These are phyloP conservation scores for Pythium phragmitis DNA, from an alignment of 352 stramenopile species.

Conservation along the genomic window DNA sequence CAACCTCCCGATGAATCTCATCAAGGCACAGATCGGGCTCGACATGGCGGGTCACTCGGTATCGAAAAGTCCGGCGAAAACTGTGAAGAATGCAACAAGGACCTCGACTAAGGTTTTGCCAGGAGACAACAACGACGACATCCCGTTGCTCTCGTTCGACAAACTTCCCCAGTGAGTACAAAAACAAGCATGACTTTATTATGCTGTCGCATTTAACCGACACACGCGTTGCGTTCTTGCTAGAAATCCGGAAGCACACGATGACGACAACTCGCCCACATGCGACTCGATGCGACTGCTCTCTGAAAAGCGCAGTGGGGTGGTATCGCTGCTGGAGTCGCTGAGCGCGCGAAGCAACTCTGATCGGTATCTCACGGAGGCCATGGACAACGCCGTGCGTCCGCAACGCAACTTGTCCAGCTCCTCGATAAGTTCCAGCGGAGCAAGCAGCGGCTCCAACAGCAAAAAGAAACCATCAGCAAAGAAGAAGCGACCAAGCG, in stretches of 20 bases:
- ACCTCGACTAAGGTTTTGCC: conserved; percentile 16
- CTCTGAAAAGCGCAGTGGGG: conserved; percentile 23
- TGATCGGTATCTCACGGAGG: conserved; percentile 29
- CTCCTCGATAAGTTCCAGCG: conserved; percentile 4
- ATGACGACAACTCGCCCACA: conserved; percentile 21
- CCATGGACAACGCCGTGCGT: conserved; percentile 12
- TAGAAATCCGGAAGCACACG: conserved; percentile 35
- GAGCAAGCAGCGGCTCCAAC: conserved; percentile 2
- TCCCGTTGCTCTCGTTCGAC: conserved; percentile 52
- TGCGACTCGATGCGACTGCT: conserved; percentile 13
- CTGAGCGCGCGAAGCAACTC: conserved; percentile 39
- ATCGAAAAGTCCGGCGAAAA: conserved; percentile 21
- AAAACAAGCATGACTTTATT: neutral
- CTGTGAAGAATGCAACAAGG: conserved; percentile 24
- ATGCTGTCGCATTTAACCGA: neutral
- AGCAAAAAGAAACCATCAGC: conserved; percentile 31
- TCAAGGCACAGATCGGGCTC: conserved; percentile 72
- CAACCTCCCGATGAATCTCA: conserved; percentile 64
- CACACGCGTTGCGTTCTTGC: neutral
- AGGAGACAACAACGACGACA: conserved; percentile 48
- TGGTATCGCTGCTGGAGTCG: conserved; percentile 18
- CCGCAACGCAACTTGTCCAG: conserved; percentile 13
- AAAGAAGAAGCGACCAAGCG: conserved; percentile 35
- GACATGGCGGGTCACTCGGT: conserved; percentile 32
- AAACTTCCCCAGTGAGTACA: conserved; percentile 44